phyloP scores from a whole-genome alignment of 2,329 filamentous ascomycete genomes.

The Arthrinium phaeospermum region DNA sequence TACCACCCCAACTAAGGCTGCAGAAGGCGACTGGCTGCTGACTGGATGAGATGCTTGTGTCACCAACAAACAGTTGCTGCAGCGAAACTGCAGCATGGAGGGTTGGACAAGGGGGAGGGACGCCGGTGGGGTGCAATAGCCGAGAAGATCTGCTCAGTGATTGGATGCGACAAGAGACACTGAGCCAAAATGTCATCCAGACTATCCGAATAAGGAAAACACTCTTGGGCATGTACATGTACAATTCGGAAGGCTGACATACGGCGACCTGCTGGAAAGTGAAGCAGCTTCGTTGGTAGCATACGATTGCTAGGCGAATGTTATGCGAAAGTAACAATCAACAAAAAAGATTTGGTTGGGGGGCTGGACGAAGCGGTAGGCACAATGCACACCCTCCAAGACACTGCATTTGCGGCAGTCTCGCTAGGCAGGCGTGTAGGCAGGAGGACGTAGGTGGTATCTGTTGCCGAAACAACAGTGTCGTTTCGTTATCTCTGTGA shows the following conservation, averaged over 20 bases:
- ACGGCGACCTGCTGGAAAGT: conserved; percentile 9
- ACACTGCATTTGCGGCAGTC: conserved; percentile 9
- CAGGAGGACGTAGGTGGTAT: background rate
- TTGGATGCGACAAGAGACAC: background rate
- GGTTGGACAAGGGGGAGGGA: background rate
- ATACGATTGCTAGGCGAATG: background rate
- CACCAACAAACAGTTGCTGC: conserved; percentile 9
- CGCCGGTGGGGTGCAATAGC: conserved; percentile 9
- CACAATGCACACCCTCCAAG: background rate
- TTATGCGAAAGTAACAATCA: conserved; percentile 1
- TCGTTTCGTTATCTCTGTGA: conserved; percentile 11
- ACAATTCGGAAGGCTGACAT: conserved; percentile 7
- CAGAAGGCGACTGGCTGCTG: conserved; percentile 10
- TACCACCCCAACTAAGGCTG: conserved; percentile 8
- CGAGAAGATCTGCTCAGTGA: background rate
- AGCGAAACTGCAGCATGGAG: conserved; percentile 5
- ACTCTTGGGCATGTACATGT: background rate
- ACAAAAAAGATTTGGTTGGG: background rate
- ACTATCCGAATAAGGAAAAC: background rate
- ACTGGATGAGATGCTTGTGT: conserved; percentile 1
- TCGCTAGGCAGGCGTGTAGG: background rate
- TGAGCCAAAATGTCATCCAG: background rate
- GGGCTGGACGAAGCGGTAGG: background rate
- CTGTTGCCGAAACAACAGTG: background rate
- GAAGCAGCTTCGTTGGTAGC: conserved; percentile 3